Percentiles rank a stretch among this genome's conserved stretches.
Conservation (phyloP, 306 rosid genomes). For the Potentilla sterilis region DNA sequence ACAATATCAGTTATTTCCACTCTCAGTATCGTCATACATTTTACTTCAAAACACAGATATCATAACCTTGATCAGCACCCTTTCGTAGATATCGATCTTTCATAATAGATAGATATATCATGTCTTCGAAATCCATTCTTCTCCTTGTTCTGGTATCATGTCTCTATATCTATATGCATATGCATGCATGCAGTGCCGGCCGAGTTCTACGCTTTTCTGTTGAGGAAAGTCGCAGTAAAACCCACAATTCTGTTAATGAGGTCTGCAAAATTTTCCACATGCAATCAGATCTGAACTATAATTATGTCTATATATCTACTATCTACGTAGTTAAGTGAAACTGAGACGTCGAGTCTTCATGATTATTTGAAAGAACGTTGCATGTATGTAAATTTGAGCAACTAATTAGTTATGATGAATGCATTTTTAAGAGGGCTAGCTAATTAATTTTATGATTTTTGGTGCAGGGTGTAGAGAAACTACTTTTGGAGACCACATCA, state of each 20-base stretch:
- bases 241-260: conserved; percentile 24
- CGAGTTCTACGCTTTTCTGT: conserved; percentile 27
- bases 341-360: not conserved
- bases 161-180: conserved; percentile 48
- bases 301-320: not conserved
- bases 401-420: not conserved
- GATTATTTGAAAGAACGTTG: not conserved
- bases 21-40: not conserved
- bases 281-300: not conserved
- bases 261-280: conserved; percentile 13
- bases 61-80: not conserved
- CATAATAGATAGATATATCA: conserved; percentile 10
- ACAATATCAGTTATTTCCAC: not conserved
- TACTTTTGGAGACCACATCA: conserved; percentile 16
- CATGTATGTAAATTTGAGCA: not conserved
- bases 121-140: conserved; percentile 41
- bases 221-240: conserved; percentile 5
- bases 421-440: not conserved
- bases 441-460: not conserved
- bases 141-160: conserved; percentile 34
- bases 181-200: conserved; percentile 64
- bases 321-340: not conserved
- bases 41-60: conserved; percentile 5
- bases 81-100: not conserved
- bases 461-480: conserved; percentile 39